These are phyloP conservation scores for Trichophaea hybrida DNA, from an alignment of 2,329 filamentous ascomycete species.

Conservation along the genomic window DNA sequence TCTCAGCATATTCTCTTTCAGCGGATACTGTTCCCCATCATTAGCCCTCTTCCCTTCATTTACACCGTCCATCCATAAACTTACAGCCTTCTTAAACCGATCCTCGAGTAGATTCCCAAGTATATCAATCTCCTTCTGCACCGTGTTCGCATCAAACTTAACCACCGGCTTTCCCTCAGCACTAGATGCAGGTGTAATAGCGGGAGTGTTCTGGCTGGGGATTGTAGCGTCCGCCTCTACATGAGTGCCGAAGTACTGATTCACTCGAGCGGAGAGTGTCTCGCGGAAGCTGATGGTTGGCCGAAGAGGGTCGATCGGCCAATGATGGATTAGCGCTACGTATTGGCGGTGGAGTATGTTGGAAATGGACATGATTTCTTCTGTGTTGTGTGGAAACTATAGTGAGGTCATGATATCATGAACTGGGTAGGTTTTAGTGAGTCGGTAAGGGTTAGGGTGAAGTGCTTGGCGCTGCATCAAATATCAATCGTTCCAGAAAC, in stretches of 20 bases:
- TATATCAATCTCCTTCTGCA: slow-evolving; percentile 45
- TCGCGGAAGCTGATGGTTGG: slow-evolving; percentile 49
- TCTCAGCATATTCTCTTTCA: slow-evolving; percentile 39
- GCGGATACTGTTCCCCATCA: slow-evolving; percentile 32
- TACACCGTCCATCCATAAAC: slow-evolving; percentile 13
- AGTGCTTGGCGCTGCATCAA: no score
- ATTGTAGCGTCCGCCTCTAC: slow-evolving; percentile 2
- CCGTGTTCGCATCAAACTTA: slow-evolving; percentile 34
- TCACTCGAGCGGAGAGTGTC: slow-evolving; percentile 38
- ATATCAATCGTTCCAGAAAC: no score
- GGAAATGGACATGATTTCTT: background rate
- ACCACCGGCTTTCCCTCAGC: slow-evolving; percentile 14
- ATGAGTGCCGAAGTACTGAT: slow-evolving; percentile 27
- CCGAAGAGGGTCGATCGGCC: slow-evolving; percentile 50
- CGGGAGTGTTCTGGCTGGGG: slow-evolving; percentile 4
- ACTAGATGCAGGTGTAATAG: slow-evolving; percentile 11
- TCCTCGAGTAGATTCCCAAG: slow-evolving; percentile 46
- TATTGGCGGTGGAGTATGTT: slow-evolving; percentile 33
- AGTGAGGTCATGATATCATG: background rate
- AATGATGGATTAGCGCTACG: slow-evolving; percentile 37
- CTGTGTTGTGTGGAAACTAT: background rate
- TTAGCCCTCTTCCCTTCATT: background rate
- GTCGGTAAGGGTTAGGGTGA: background rate
- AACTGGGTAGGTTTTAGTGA: background rate
- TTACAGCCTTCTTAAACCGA: slow-evolving; percentile 44